Evolutionary conservation across 495 filamentous ascomycete species (phyloP), one percentile per base, ranked within the genome.

Genomic region (Penicillium daleae): DNA sequence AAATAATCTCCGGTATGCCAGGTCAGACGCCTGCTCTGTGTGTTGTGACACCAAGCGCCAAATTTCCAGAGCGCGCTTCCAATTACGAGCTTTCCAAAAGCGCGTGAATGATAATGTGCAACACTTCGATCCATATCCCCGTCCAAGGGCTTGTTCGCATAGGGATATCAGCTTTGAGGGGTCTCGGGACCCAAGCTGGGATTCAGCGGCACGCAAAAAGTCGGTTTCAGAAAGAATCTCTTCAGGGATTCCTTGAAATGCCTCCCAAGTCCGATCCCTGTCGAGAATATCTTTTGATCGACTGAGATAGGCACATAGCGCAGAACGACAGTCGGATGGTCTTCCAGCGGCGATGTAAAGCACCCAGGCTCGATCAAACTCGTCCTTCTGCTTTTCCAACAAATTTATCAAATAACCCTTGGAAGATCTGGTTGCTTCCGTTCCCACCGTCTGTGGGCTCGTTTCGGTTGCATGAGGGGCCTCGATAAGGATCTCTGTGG

Each of bases 171-270:
- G 49, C 63, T 76, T 63, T 57, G 22, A 32, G 3, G 40, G 19
- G 21, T 68, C 61, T 46, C 61, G 59, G n/a, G 52, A 39, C 21
- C 56, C 48, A 19, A 74, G 39, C 29, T 71, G 67, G 17, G 77
- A 79, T 29, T 57, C 58, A 19, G 68, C 63, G 44, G 81, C 66
- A 50, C 71, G 59, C 22, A 68, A 57, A 62, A 80, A 85, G 65
- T 83, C 76, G 7, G 71, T 65, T 15, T 62, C 63, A 1, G 71
- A 68, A 26, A 79, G 74, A 22, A 67, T 53, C 17, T 71, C 37
- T 2, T 57, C 35, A 22, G 74, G 57, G 44, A 83, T 80, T 15
- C 46, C 31, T 26, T 78, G 61, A 60, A 86, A 83, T 4, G 85
- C 24, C 9, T 73, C 64, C 58, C 76, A 71, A n/a, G 71, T 71